A percentile compares a stretch with the other conserved stretches of the same genome.
Conservation (phyloP, 139 green algal species). For the Picochlorum sp. region DNA sequence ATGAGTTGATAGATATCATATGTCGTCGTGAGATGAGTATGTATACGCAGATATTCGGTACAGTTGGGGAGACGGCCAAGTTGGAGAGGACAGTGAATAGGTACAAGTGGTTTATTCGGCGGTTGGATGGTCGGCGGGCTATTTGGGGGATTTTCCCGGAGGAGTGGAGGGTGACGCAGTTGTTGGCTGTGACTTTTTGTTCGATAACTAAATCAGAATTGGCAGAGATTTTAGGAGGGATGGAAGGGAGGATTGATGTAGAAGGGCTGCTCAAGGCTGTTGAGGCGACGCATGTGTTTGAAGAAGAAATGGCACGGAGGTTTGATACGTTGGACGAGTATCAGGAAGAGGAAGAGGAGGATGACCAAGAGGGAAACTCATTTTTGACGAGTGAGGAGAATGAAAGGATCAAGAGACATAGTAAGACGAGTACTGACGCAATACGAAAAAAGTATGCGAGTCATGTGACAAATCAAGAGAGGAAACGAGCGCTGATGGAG, state of each 20-base stretch:
- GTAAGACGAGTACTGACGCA: not conserved
- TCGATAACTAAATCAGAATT: slow-evolving; percentile 88
- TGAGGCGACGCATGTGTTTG: slow-evolving; percentile 93
- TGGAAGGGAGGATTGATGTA: slow-evolving; percentile 52
- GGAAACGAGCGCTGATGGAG: slow-evolving; percentile 6
- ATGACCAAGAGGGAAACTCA: slow-evolving; percentile 23
- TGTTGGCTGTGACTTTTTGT: slow-evolving; percentile 91
- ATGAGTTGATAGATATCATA: slow-evolving; percentile 82
- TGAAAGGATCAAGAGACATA: slow-evolving; percentile 16
- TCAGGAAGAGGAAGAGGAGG: slow-evolving; percentile 3
- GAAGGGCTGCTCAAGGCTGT: slow-evolving; percentile 77
- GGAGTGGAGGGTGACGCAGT: slow-evolving; percentile 76
- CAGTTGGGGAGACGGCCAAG: slow-evolving; percentile 58
- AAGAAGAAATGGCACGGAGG: slow-evolving; percentile 76
- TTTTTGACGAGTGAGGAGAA: slow-evolving; percentile 31
- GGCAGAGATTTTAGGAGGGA: slow-evolving; percentile 64
- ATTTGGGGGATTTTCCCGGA: slow-evolving; percentile 88
- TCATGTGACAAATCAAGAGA: not conserved
- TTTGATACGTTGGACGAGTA: slow-evolving; percentile 45
- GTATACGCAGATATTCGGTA: slow-evolving; percentile 78
- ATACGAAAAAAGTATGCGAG: not conserved
- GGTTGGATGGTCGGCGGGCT: slow-evolving; percentile 33
- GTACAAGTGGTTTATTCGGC: slow-evolving; percentile 70
- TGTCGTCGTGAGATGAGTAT: slow-evolving; percentile 80
- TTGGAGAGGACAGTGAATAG: slow-evolving; percentile 83